These are phyloP conservation scores for Vittaforma corneae DNA, from an alignment of 371 early-diverging fungal genomes.

Conservation along the genomic window DNA sequence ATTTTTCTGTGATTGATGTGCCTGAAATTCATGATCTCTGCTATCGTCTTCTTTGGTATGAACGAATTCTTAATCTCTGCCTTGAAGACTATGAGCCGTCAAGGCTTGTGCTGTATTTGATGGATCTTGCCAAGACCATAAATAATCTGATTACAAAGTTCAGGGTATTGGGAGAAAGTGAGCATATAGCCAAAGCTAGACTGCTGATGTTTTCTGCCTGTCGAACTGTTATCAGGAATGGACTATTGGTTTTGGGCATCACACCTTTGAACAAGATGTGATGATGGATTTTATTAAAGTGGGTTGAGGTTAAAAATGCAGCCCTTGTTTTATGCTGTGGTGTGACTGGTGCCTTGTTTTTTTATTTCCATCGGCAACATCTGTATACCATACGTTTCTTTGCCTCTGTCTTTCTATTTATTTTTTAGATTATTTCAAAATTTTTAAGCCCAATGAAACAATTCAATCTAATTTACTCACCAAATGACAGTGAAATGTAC, in stretches of 20 bases:
- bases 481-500: slow-evolving; percentile 14
- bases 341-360: too few species aligned
- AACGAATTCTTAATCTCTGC: slow-evolving; percentile 65
- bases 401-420: too few species aligned
- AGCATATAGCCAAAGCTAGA: slow-evolving; percentile 68
- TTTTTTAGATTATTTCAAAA: too few species aligned
- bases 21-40: slow-evolving; percentile 66
- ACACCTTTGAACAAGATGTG: slow-evolving; percentile 75
- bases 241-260: slow-evolving; percentile 65
- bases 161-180: slow-evolving; percentile 67
- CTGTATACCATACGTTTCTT: too few species aligned
- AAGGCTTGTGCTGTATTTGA: slow-evolving; percentile 75
- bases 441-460: too few species aligned
- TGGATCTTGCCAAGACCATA: slow-evolving; percentile 72
- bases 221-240: slow-evolving; percentile 67
- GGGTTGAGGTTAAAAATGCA: too few species aligned
- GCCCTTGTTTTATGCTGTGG: too few species aligned
- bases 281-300: background rate
- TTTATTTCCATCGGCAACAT: too few species aligned
- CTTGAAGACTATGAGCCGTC: slow-evolving; percentile 71
- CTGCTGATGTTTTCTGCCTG: slow-evolving; percentile 67
- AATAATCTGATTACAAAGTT: slow-evolving; percentile 70
- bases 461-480: too few species aligned
- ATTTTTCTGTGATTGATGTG: slow-evolving; percentile 62
- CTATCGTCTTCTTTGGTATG: slow-evolving; percentile 73